These are phyloP conservation scores for Trichoderma virens DNA, from an alignment of 495 filamentous ascomycete species.

Conservation along the genomic window DNA sequence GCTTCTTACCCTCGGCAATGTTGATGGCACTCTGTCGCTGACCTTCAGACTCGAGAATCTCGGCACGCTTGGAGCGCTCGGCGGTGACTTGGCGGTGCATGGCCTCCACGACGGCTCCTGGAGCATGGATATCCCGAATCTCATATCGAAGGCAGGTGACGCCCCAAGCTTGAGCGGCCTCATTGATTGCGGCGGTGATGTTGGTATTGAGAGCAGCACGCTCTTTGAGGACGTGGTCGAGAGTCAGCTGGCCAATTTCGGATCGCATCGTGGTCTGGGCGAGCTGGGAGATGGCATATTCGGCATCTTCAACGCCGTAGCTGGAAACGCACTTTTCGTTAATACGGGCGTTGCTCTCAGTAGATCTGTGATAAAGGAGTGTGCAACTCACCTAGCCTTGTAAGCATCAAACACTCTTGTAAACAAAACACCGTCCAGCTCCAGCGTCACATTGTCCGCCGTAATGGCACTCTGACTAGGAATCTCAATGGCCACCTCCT, in stretches of 20 bases:
- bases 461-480: constrained; percentile 88
- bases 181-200: constrained; percentile 96
- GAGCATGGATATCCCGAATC: constrained; percentile 96
- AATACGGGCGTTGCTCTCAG: too few species aligned
- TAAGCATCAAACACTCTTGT: constrained; percentile 95
- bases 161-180: constrained; percentile 93
- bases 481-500: constrained; percentile 15
- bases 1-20: constrained; percentile 94
- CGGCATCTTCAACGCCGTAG: constrained; percentile 97
- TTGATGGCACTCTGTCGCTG: constrained; percentile 96
- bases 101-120: constrained; percentile 81
- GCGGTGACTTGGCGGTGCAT: constrained; percentile 99
- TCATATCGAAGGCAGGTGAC: constrained; percentile 95
- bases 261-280: constrained; percentile 98
- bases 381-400: constrained; percentile 67
- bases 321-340: constrained; percentile 34
- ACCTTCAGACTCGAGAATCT: constrained; percentile 93
- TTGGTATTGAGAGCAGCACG: constrained; percentile 91
- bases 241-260: constrained; percentile 91
- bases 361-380: neutral
- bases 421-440: constrained; percentile 91
- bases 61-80: constrained; percentile 90
- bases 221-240: constrained; percentile 97
- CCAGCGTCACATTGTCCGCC: constrained; percentile 94
- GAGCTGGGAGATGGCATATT: constrained; percentile 96